Evolutionary conservation across 495 filamentous ascomycete genomes (phyloP), one percentile per base, ranked within the genome.

Genomic region (Penicilliopsis zonata): DNA sequence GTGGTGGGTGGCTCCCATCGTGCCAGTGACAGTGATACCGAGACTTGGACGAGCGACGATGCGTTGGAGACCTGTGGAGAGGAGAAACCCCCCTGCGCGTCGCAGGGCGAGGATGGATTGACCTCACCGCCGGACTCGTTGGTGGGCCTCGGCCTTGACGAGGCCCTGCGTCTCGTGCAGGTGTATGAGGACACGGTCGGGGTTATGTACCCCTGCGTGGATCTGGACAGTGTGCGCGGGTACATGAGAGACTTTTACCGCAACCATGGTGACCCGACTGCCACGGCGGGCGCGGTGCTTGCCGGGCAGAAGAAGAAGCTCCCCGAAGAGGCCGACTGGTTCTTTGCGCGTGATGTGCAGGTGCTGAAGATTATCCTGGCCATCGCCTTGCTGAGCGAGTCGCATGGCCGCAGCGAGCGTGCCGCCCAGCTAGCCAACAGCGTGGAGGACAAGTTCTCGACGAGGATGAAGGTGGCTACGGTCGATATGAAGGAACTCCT

Each of bases 141-240:
- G 10, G 40, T 35, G 9, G 38, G 34, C 14, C 26, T 59, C 1
- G 49, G 51, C 0, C 31, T 73, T 41, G 65, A 77, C 25, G 81
- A 92, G 40, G 70, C 81, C 28, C 47, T 82, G 6, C 69, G 80
- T 0, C 52, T 92, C 12, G 74, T 80, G 31, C 55, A 69, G 5
- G 64, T 86, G 1, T 82, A 82, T 47, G 78, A 86, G 31, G 79
- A 92, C 40, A 80, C 83, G 41, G 71, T 87, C 30, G 78, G 80
- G 8, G 57, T 82, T 27, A 87, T 88, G 82, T 92, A 87, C 50
- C 83, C 83, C 0, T 72, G 87, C 20, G 54, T 90, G 9, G 66
- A 80, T 42, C 75, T 88, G 24, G 72, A 82, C 14, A 63, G 64
- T 28, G 61, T 85, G 30, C 54, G 60, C 18, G 46, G 39, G 16